phyloP scores from a whole-genome alignment of 202 grass and related monocot genomes.

The Thinopyrum obtusiflorum region DNA sequence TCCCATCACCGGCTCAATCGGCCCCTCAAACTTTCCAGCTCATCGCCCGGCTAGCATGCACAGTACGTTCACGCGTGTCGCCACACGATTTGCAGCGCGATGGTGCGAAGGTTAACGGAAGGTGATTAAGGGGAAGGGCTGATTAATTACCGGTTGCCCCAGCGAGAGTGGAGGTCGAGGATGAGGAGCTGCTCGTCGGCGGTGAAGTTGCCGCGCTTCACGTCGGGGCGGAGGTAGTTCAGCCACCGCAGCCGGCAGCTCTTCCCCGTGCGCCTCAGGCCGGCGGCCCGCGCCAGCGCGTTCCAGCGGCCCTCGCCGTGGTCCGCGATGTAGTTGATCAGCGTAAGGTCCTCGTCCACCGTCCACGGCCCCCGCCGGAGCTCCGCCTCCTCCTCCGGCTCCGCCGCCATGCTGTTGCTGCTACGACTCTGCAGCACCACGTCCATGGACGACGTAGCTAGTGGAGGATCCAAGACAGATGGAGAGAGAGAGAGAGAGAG shows the following conservation, averaged over 20 bases:
- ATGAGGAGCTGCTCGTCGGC: constrained; percentile 81
- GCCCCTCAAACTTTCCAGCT: background rate
- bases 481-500: background rate
- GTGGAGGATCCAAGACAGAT: background rate
- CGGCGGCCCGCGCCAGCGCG: constrained; percentile 42
- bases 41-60: background rate
- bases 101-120: background rate
- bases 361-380: constrained; percentile 59
- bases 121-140: background rate
- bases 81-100: background rate
- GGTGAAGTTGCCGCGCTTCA: constrained; percentile 72
- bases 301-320: constrained; percentile 65
- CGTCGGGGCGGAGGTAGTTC: constrained; percentile 76
- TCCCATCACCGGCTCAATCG: background rate
- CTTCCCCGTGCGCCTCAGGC: constrained; percentile 64
- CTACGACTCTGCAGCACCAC: constrained; percentile 22
- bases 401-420: background rate
- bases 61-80: background rate
- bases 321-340: constrained; percentile 51
- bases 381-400: background rate
- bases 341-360: constrained; percentile 52
- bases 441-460: constrained; percentile 14
- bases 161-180: constrained; percentile 68
- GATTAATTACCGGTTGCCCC: constrained; percentile 58
- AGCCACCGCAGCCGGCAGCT: constrained; percentile 89